Percentiles rank a stretch among this genome's conserved stretches.
Evolutionary conservation across 257 asterid genomes (phyloP).

Genomic region (Ilex asprella): DNA sequence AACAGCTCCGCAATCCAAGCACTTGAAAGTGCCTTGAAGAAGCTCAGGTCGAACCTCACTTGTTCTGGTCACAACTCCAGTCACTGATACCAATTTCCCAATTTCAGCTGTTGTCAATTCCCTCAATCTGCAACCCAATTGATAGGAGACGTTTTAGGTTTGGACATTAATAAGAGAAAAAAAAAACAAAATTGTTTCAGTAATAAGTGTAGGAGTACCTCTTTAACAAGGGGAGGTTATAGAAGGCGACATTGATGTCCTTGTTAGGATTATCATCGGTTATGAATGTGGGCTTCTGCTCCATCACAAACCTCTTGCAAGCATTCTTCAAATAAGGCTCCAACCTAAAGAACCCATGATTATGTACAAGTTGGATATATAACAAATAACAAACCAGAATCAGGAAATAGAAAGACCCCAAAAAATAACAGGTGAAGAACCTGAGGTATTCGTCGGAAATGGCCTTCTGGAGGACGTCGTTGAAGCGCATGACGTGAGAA

Average conservation of each 20-base stretch:
- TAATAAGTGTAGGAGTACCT: conserved; percentile 15
- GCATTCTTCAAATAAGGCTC: conserved; percentile 80
- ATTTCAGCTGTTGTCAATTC: conserved; percentile 79
- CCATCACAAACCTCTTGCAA: conserved; percentile 83
- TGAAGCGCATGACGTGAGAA: conserved; percentile 86
- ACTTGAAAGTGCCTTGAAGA: conserved; percentile 79
- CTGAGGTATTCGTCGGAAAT: conserved; percentile 85
- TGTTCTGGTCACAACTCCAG: conserved; percentile 93
- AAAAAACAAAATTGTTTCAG: too few relatives aligned
- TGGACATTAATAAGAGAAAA: too few relatives aligned
- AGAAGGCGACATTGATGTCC: conserved; percentile 82
- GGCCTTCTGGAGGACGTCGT: conserved; percentile 71
- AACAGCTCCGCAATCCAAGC: conserved; percentile 78
- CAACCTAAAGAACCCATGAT: conserved; percentile 16
- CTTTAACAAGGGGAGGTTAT: conserved; percentile 76
- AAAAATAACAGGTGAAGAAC: background rate
- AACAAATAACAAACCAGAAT: background rate
- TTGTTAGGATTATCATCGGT: conserved; percentile 77
- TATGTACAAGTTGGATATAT: too few relatives aligned
- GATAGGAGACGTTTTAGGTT: too few relatives aligned
- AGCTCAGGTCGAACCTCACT: conserved; percentile 98
- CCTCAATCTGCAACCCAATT: conserved; percentile 39
- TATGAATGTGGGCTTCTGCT: conserved; percentile 62
- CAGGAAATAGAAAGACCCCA: background rate
- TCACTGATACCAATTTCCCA: conserved; percentile 85